Conservation (phyloP, 768 basidiomycete species). For the Rhodotorula graminis region DNA sequence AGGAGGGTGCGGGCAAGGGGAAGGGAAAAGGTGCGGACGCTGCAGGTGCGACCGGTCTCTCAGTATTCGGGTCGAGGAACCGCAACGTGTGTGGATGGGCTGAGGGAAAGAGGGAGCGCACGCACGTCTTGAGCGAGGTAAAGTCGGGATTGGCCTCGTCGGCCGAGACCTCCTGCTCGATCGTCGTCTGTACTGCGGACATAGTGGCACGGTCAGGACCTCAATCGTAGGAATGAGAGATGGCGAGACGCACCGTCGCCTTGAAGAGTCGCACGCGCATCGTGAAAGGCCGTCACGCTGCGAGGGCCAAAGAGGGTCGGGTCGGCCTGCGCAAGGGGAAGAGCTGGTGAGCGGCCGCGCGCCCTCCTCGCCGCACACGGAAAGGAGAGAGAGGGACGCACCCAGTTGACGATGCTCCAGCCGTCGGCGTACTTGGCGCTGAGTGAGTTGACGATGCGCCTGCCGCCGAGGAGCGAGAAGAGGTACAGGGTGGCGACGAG, state of each 20-base stretch:
- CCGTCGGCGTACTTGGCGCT: constrained; percentile 4
- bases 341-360: not conserved
- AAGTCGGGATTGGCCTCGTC: constrained; percentile 15
- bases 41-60: not conserved
- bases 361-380: too few species aligned
- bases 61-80: not conserved
- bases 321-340: not conserved
- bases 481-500: not conserved
- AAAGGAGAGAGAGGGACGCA: not conserved
- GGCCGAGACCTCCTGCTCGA: not conserved
- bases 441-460: not conserved
- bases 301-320: constrained; percentile 12
- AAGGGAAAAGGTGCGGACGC: constrained; percentile 21
- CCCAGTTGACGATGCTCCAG: constrained; percentile 23
- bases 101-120: not conserved
- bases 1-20: constrained; percentile 28
- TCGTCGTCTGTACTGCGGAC: constrained; percentile 3
- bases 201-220: not conserved
- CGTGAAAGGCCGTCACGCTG: not conserved
- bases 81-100: too few species aligned
- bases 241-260: constrained; percentile 1
- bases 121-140: constrained; percentile 12
- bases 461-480: constrained; percentile 4
- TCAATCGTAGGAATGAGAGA: too few species aligned
- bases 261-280: not conserved